Conservation (phyloP, 495 filamentous ascomycete genomes). For the Echria macrotheca region DNA sequence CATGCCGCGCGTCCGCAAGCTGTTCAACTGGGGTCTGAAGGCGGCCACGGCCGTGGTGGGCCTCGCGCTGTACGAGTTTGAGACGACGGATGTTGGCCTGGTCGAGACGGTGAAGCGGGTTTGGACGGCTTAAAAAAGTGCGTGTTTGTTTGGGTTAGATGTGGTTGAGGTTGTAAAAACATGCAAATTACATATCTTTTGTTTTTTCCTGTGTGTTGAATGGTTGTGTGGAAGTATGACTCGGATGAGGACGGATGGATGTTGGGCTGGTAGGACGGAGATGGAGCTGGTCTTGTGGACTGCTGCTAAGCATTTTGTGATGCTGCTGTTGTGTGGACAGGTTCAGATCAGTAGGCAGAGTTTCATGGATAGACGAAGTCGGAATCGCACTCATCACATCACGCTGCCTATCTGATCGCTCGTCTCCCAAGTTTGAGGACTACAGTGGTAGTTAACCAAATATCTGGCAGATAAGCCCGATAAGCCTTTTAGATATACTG, state of each 20-base stretch:
- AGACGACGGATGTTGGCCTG: constrained; percentile 97
- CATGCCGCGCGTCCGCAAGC: constrained; percentile 58
- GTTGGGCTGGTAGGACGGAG: no score
- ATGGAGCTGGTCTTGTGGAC: no score
- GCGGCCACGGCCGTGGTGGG: constrained; percentile 72
- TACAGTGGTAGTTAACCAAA: no score
- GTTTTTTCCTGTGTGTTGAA: neutral
- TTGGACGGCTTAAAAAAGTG: constrained; percentile 60
- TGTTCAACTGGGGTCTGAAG: constrained; percentile 72
- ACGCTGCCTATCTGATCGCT: no score
- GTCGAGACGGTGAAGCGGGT: constrained; percentile 82
- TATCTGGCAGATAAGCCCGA: no score
- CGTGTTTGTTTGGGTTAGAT: constrained; percentile 2
- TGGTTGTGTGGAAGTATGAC: neutral
- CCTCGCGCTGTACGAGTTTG: constrained; percentile 92
- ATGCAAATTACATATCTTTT: neutral
- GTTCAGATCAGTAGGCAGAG: no score
- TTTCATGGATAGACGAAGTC: no score
- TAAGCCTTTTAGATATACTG: no score
- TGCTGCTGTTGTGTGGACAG: no score
- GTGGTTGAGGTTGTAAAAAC: neutral
- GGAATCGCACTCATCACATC: no score
- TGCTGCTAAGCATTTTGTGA: no score
- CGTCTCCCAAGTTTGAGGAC: no score
- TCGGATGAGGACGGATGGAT: neutral